Base-by-base conservation (phyloP, 306 rosid species). In the Fragaria vesca region DNA sequence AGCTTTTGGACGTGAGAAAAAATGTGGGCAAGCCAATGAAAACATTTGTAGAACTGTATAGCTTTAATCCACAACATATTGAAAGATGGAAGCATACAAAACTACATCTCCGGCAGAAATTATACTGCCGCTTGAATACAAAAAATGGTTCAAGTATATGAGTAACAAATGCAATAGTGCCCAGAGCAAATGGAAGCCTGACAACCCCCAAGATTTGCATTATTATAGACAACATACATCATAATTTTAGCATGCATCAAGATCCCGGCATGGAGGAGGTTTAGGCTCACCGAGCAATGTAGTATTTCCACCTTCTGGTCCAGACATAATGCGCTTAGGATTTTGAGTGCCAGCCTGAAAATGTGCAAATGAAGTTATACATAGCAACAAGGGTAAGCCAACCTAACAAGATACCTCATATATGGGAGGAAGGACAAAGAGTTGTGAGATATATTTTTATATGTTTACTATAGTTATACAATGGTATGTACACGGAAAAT, bases 281-380 rank as follows among this genome's bases (percentile, higher is more conserved):
- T 83, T 87, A 3, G 99, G 98, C 61, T 90, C 91, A 38, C 94
- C 13, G 21, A 93, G 83, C 82, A 96, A 86, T 11, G 94, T 88
- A 24, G 96, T 91, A 57, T 96, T 96, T 81, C 99, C 99, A 71
- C 99, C 99, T 90, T 91, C 99, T 50, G 99, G 99, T 81, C 98
- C 99, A 45, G 94, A 2, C 81, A 0, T 90, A n/a, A 84, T 90
- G 38, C 97, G 91, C 12, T 47, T 68, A 6, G 97, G 91, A 76
- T 96, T 96, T 81, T 93, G 99, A 58, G 98, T 96, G 76, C 99
- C 99, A 0, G 21, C 93, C 99, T 96, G 86, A 34, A 81, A 87
- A 71, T 20, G 24, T 1, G 30, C 48, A 1, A 58, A 12, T 32
- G 17, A 65, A 26, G 18, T 65, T 13, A 60, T 38, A 73, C 50